These are phyloP conservation scores for Physaria fendleri DNA, from an alignment of 345 rosid genomes.

Conservation along the genomic window DNA sequence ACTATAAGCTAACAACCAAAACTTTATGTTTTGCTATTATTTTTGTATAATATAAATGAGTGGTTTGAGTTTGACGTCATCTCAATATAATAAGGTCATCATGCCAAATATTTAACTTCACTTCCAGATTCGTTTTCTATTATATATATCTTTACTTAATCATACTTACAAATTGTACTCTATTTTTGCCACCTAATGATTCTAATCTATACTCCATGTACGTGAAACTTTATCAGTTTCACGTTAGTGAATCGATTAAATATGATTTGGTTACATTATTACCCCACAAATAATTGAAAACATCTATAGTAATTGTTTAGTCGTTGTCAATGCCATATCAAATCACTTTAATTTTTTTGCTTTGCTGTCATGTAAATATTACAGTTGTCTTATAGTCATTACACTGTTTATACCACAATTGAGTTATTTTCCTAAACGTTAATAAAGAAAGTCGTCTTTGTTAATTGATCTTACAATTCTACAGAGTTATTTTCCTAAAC, in stretches of 20 bases:
- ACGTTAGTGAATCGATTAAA: neutral
- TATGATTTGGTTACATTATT: neutral
- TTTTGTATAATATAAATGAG: slow-evolving; percentile 5
- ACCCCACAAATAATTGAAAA: neutral
- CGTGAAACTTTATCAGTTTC: neutral
- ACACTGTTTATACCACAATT: too few relatives aligned
- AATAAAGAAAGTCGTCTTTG: too few relatives aligned
- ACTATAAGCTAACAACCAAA: slow-evolving; percentile 2
- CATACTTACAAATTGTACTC: neutral
- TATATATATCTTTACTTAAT: neutral
- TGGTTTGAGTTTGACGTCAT: slow-evolving; percentile 18
- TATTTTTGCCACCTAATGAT: neutral
- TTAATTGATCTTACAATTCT: too few relatives aligned
- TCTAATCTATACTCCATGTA: neutral
- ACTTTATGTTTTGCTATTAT: slow-evolving; percentile 13
- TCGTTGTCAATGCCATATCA: neutral
- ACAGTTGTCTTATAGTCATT: slow-evolving; percentile 1
- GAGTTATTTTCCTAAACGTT: too few relatives aligned
- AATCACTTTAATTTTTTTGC: neutral
- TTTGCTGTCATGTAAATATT: neutral
- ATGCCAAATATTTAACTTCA: neutral
- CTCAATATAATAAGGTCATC: slow-evolving; percentile 4
- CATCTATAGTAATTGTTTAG: neutral
- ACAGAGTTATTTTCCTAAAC: too few relatives aligned
- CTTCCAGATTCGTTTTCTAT: too few relatives aligned